phyloP scores from a whole-genome alignment of 2,329 filamentous ascomycete species.

The Fusarium camptoceras region DNA sequence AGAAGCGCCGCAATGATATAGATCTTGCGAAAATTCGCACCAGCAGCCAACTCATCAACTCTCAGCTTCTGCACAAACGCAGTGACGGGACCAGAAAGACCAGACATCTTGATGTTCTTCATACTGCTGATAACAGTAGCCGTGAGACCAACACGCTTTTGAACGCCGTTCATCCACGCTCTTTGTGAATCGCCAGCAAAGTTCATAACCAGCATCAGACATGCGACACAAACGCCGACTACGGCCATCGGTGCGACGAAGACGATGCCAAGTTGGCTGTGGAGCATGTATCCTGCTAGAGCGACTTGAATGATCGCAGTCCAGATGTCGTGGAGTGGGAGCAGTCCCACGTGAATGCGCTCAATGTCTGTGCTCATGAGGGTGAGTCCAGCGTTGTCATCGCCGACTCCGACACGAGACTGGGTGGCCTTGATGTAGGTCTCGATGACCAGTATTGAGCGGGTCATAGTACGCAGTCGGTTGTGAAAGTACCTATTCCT shows the following conservation, averaged over 20 bases:
- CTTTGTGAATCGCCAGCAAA: slow-evolving; percentile 43
- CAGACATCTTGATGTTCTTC: slow-evolving; percentile 50
- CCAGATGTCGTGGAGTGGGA: slow-evolving; percentile 56
- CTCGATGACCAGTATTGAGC: slow-evolving; percentile 44
- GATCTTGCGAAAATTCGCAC: slow-evolving; percentile 44
- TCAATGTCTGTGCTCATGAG: slow-evolving; percentile 63
- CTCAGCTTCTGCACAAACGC: slow-evolving; percentile 47
- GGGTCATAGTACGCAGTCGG: slow-evolving; percentile 47
- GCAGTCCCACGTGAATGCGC: slow-evolving; percentile 52
- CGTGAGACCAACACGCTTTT: slow-evolving; percentile 50
- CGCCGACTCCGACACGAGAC: slow-evolving; percentile 46
- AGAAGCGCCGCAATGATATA: slow-evolving; percentile 42
- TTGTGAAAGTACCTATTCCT: neutral
- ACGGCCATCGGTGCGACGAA: slow-evolving; percentile 61
- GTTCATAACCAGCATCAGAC: slow-evolving; percentile 28
- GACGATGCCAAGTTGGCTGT: slow-evolving; percentile 59
- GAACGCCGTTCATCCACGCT: slow-evolving; percentile 52
- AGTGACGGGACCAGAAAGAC: slow-evolving; percentile 45
- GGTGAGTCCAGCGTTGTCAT: slow-evolving; percentile 56
- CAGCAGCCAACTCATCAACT: slow-evolving; percentile 45
- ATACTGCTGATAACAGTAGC: slow-evolving; percentile 48
- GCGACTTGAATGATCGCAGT: slow-evolving; percentile 55
- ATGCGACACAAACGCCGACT: slow-evolving; percentile 48
- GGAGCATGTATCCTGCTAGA: slow-evolving; percentile 60
- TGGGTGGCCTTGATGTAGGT: slow-evolving; percentile 51